These are phyloP conservation scores for Aspergillus sparsus DNA, from an alignment of 495 filamentous ascomycete genomes.

Conservation along the genomic window DNA sequence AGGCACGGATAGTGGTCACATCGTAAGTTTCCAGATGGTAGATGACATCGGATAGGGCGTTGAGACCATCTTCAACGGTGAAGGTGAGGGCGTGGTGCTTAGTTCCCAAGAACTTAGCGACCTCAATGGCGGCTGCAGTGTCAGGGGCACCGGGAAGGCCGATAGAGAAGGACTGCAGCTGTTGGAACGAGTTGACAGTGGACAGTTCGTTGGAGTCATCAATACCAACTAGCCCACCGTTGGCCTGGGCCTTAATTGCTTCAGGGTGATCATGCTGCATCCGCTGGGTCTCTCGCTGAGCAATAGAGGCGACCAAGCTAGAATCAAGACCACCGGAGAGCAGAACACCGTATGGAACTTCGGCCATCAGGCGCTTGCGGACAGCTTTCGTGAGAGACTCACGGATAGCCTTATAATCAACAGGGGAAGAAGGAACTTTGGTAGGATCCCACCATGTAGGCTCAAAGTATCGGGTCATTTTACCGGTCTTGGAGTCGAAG, in stretches of 20 bases:
- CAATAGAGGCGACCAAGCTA: slow-evolving; percentile 90
- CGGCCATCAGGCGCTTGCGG: slow-evolving; percentile 95
- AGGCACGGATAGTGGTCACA: slow-evolving; percentile 97
- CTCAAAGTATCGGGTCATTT: slow-evolving; percentile 82
- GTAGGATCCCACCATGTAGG: slow-evolving; percentile 89
- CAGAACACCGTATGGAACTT: slow-evolving; percentile 95
- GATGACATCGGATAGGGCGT: slow-evolving; percentile 95
- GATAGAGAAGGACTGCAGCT: slow-evolving; percentile 98
- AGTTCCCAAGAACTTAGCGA: slow-evolving; percentile 93
- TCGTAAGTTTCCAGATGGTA: slow-evolving; percentile 97
- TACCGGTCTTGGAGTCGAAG: slow-evolving; percentile 86
- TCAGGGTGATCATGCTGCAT: slow-evolving; percentile 58
- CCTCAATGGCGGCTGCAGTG: slow-evolving; percentile 81
- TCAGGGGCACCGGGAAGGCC: slow-evolving; percentile 90
- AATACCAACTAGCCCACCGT: slow-evolving; percentile 79
- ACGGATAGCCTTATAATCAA: slow-evolving; percentile 79
- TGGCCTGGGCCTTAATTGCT: slow-evolving; percentile 4
- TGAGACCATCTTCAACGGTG: slow-evolving; percentile 92
- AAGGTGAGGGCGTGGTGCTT: slow-evolving; percentile 98
- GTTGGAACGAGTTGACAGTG: slow-evolving; percentile 87
- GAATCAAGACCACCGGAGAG: slow-evolving; percentile 96
- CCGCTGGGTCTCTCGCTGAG: slow-evolving; percentile 84
- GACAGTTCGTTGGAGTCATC: slow-evolving; percentile 86
- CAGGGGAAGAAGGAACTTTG: slow-evolving; percentile 71
- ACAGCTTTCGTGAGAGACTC: slow-evolving; percentile 86